Percentiles rank a stretch among this genome's conserved stretches.
These are phyloP conservation scores for Yueomyces sp. DNA, from an alignment of 805 yeast species.

Conservation along the genomic window DNA sequence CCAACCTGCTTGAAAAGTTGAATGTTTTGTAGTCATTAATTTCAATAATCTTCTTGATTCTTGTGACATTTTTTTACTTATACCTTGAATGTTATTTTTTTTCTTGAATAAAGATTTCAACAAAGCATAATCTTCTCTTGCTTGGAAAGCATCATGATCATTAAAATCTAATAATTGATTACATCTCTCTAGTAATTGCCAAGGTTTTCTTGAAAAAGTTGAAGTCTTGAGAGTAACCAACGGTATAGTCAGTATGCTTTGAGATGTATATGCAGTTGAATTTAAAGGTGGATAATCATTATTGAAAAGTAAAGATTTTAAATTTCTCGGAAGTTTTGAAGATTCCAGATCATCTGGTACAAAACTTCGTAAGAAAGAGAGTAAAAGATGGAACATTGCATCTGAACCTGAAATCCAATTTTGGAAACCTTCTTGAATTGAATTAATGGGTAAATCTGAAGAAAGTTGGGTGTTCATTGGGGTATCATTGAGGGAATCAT, in stretches of 20 bases:
- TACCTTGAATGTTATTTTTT: slow-evolving; percentile 35
- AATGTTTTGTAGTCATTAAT: slow-evolving; percentile 27
- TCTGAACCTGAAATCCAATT: slow-evolving; percentile 74
- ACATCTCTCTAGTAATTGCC: slow-evolving; percentile 47
- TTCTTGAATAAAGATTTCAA: slow-evolving; percentile 58
- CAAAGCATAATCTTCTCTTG: slow-evolving; percentile 66
- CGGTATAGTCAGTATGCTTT: slow-evolving; percentile 42
- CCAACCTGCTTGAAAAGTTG: slow-evolving; percentile 31
- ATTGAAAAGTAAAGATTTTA: slow-evolving; percentile 51
- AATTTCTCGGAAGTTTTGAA: slow-evolving; percentile 42
- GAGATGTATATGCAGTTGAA: slow-evolving; percentile 23
- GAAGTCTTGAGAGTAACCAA: slow-evolving; percentile 44
- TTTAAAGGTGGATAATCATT: slow-evolving; percentile 61
- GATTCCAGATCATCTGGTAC: slow-evolving; percentile 49
- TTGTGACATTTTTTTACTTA: slow-evolving; percentile 51
- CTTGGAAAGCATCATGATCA: slow-evolving; percentile 52
- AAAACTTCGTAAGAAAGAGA: slow-evolving; percentile 69
- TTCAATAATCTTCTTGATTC: slow-evolving; percentile 53
- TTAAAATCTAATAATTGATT: slow-evolving; percentile 53
- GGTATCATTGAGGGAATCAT: not conserved
- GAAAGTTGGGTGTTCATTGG: slow-evolving; percentile 8
- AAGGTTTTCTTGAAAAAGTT: slow-evolving; percentile 31
- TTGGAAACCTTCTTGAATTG: slow-evolving; percentile 57
- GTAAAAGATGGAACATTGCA: slow-evolving; percentile 69
- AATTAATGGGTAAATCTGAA: slow-evolving; percentile 12